Conservation (phyloP, 2,329 filamentous ascomycete genomes). For the Scopulariopsis brevicaulis region DNA sequence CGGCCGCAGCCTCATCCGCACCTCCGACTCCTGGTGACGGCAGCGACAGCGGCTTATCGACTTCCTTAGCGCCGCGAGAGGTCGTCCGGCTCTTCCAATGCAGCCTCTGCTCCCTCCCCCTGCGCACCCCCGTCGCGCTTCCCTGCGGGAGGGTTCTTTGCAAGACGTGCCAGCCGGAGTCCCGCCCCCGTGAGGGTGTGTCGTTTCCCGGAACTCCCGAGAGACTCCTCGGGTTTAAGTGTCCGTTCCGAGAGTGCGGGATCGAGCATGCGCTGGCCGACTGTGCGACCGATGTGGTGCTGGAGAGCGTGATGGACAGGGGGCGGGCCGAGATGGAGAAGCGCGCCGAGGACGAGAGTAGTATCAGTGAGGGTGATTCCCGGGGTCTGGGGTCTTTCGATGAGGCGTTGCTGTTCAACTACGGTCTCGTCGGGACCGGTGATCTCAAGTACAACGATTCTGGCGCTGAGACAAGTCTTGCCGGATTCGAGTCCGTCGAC, state of each 20-base stretch:
- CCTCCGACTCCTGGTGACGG: not conserved
- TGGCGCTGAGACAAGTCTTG: conserved; percentile 1
- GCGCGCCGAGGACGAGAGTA: conserved; percentile 16
- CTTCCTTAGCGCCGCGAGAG: not conserved
- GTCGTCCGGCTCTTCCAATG: conserved; percentile 65
- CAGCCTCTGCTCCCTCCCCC: conserved; percentile 55
- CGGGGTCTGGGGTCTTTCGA: not conserved
- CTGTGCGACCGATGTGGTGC: conserved; percentile 64
- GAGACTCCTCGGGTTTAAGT: conserved; percentile 60
- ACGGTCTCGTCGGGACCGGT: not conserved
- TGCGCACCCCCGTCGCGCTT: conserved; percentile 59
- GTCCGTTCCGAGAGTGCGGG: conserved; percentile 55
- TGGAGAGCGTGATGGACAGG: conserved; percentile 58
- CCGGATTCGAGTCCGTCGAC: not conserved
- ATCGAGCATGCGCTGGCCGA: conserved; percentile 67
- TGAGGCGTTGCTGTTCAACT: not conserved
- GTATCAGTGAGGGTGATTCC: not conserved
- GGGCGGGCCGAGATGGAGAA: conserved; percentile 40
- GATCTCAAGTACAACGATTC: not conserved
- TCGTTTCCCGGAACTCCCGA: conserved; percentile 63
- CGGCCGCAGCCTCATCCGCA: not conserved
- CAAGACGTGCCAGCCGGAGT: conserved; percentile 58
- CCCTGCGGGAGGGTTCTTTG: conserved; percentile 77
- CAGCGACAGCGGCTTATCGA: not conserved
- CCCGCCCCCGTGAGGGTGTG: conserved; percentile 55